Evolutionary conservation across 2,329 filamentous ascomycete genomes (phyloP).

Genomic region (Penicillium sp.): DNA sequence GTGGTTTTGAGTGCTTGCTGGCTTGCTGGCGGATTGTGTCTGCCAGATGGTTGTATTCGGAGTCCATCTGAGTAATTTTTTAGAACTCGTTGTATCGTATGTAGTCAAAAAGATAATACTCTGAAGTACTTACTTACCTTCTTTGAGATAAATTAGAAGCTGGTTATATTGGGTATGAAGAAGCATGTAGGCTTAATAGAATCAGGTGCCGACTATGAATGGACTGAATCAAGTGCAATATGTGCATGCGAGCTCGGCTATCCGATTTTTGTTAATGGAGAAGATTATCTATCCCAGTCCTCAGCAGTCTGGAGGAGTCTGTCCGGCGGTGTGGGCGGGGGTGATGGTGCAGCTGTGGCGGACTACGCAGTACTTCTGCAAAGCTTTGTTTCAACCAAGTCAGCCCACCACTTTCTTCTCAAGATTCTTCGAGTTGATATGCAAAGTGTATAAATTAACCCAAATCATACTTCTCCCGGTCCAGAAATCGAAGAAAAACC

Average conservation of each 20-base stretch:
- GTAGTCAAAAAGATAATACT: background rate
- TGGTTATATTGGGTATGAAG: background rate
- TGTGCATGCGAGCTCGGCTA: slow-evolving; percentile 8
- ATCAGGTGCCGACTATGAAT: background rate
- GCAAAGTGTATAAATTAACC: background rate
- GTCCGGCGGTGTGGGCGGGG: background rate
- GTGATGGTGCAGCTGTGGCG: no score
- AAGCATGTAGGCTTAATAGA: background rate
- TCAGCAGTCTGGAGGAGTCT: background rate
- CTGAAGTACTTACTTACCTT: slow-evolving; percentile 3
- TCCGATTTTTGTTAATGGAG: background rate
- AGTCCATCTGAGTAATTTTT: slow-evolving; percentile 26
- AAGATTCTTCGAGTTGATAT: no score
- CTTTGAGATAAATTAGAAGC: background rate
- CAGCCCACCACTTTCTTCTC: no score
- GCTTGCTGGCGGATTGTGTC: slow-evolving; percentile 25
- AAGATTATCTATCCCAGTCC: background rate
- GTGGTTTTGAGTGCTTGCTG: slow-evolving; percentile 19
- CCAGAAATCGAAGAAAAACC: no score
- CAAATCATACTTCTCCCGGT: no score
- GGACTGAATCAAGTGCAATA: background rate
- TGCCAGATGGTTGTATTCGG: slow-evolving; percentile 27
- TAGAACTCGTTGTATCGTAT: background rate
- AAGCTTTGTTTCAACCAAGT: no score
- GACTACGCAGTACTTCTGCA: no score